Percentiles rank a stretch among this genome's conserved stretches.
Conservation (phyloP, 2,329 filamentous ascomycete genomes). For the Plenodomus biglobosus region DNA sequence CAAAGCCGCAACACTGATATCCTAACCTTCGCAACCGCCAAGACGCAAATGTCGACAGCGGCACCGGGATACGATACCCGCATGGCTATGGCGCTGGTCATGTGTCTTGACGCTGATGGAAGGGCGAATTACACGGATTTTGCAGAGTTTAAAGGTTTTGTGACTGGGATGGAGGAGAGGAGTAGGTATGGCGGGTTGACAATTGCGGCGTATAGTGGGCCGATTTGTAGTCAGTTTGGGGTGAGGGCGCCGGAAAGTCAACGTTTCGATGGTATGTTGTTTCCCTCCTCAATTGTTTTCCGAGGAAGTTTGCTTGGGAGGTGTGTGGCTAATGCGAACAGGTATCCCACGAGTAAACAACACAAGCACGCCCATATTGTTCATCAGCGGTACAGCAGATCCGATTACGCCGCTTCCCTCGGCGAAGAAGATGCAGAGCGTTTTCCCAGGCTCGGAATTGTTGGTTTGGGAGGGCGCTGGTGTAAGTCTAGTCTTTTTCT, state of each 20-base stretch:
- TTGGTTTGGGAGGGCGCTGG: slow-evolving; percentile 43
- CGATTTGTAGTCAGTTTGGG: slow-evolving; percentile 15
- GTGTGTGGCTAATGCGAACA: neutral
- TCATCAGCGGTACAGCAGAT: slow-evolving; percentile 42
- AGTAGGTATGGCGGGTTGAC: slow-evolving; percentile 14
- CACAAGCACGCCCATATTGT: slow-evolving; percentile 14
- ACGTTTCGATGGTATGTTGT: slow-evolving; percentile 16
- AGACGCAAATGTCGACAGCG: slow-evolving; percentile 2
- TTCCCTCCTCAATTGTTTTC: neutral
- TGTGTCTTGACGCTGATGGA: slow-evolving; percentile 16
- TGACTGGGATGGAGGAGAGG: neutral
- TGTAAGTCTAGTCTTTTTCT: slow-evolving; percentile 7
- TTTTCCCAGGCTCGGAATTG: slow-evolving; percentile 44
- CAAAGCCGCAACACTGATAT: slow-evolving; percentile 7
- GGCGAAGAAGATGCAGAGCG: slow-evolving; percentile 41
- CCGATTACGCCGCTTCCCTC: slow-evolving; percentile 56
- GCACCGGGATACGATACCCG: slow-evolving; percentile 1
- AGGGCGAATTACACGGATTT: slow-evolving; percentile 13
- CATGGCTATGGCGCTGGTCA: slow-evolving; percentile 8
- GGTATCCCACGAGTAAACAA: slow-evolving; percentile 6
- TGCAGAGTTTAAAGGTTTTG: slow-evolving; percentile 4
- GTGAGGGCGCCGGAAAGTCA: slow-evolving; percentile 22
- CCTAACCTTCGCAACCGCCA: neutral
- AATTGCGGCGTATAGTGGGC: slow-evolving; percentile 6
- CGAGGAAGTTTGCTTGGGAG: no score